phyloP scores from a whole-genome alignment of 2,329 filamentous ascomycete genomes.

The Arthroderma sp. region DNA sequence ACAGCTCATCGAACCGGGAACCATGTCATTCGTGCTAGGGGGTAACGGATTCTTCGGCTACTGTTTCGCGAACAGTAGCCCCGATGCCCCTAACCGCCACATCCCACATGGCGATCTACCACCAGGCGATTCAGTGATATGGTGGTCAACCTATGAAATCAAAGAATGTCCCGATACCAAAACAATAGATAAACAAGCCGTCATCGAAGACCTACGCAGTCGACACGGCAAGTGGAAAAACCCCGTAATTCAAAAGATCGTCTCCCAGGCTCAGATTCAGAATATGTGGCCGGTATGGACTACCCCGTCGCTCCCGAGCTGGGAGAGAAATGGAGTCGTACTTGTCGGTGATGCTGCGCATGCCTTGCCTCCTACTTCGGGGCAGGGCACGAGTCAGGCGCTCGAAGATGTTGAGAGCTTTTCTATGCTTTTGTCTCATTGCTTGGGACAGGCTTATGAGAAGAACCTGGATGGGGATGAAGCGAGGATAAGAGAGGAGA shows the following conservation, averaged over 20 bases:
- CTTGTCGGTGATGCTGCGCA: conserved; percentile 47
- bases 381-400: conserved; percentile 44
- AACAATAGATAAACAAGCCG: conserved; percentile 18
- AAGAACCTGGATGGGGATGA: not conserved
- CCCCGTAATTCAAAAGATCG: conserved; percentile 30
- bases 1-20: conserved; percentile 21
- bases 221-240: conserved; percentile 36
- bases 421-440: conserved; percentile 27
- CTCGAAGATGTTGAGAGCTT: conserved; percentile 43
- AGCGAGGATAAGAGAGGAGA: conserved; percentile 6
- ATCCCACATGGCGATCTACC: conserved; percentile 12
- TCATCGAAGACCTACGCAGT: conserved; percentile 24
- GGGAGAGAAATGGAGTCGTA: conserved; percentile 36
- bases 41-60: conserved; percentile 41
- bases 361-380: conserved; percentile 40
- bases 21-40: conserved; percentile 34
- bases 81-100: conserved; percentile 13
- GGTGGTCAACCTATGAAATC: conserved; percentile 36
- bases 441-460: conserved; percentile 12
- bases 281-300: conserved; percentile 39
- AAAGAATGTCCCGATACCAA: conserved; percentile 20
- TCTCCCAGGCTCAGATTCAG: conserved; percentile 26
- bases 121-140: conserved; percentile 24
- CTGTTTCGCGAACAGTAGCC: conserved; percentile 21
- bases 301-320: conserved; percentile 34